Evolutionary conservation across 202 grass and related monocot species (phyloP).

Genomic region (Brachypodium distachyon): DNA sequence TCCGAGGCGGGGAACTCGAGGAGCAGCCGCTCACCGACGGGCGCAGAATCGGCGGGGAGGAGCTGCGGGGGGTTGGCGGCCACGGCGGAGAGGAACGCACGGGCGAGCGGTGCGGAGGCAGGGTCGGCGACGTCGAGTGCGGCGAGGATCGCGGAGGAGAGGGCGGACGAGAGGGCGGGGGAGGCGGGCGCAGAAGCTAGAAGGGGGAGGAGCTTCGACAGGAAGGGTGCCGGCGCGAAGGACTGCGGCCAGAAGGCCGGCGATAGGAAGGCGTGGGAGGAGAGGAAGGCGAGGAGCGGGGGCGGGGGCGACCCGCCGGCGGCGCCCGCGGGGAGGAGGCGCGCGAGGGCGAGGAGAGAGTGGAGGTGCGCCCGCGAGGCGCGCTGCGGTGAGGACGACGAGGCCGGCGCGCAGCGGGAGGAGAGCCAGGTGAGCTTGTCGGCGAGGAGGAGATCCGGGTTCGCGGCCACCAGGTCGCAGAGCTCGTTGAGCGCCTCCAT

Average conservation of each 20-base stretch:
- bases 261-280: constrained; percentile 57
- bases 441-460: constrained; percentile 88
- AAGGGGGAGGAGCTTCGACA: constrained; percentile 48
- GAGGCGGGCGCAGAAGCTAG: constrained; percentile 37
- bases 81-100: constrained; percentile 54
- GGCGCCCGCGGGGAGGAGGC: constrained; percentile 55
- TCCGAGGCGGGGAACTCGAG: constrained; percentile 46
- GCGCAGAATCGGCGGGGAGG: constrained; percentile 45
- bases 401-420: constrained; percentile 50
- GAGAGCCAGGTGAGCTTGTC: constrained; percentile 97
- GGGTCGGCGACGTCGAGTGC: constrained; percentile 35
- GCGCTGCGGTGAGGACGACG: neutral
- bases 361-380: constrained; percentile 78
- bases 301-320: constrained; percentile 16
- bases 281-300: constrained; percentile 48
- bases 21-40: constrained; percentile 52
- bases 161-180: constrained; percentile 44
- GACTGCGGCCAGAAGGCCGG: constrained; percentile 72
- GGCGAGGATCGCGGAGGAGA: constrained; percentile 43
- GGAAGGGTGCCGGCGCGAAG: constrained; percentile 40
- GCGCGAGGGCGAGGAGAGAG: constrained; percentile 71
- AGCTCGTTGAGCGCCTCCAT: constrained; percentile 98
- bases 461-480: constrained; percentile 79
- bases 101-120: constrained; percentile 37
- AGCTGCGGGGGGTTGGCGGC: constrained; percentile 38